Base-by-base conservation (phyloP, 2,329 filamentous ascomycete genomes). In the Nemania bipapillata region DNA sequence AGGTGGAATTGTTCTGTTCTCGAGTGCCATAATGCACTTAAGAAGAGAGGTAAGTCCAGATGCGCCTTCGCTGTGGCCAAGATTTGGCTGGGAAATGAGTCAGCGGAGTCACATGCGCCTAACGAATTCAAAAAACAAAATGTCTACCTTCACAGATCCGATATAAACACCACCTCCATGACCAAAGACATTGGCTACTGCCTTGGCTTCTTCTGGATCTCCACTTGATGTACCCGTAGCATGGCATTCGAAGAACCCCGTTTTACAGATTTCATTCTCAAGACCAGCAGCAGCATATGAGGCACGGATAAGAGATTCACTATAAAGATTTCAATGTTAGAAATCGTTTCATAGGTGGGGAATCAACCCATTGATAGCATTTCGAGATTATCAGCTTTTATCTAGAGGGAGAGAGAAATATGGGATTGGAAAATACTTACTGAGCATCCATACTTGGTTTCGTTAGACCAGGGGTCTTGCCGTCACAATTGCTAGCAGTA, bases 1-100 rank as follows among this genome's bases (percentile, higher is more conserved):
- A 0, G 81, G 81, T 0, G 79, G 81, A 11, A 84, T 83, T 2
- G 69, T 76, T 0, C 72, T 72, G 5, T 80, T 74, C 65, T 85
- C 83, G 0, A 85, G 65, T 0, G 79, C 78, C 12, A 85, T 56
- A 1, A 82, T 73, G 15, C 75, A 75, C 63, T 86, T 86, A 20
- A 86, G 79, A 1, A 86, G 24, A 0, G 77, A 77, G 0, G 78
- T 77, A 0, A 86, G 57, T 0, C 83, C 85, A 1, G 80, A 79
- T 0, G 83, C 82, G 0, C 78, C 80, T 70, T 85, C 84, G 0
- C 74, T 72, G 66, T 87, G 85, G 0, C 84, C 84, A 2, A 79
- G 15, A 47, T 78, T 79, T 15, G 77, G 72, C 49, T 74, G 15
- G 83, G 63, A 49, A 81, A 80, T 4, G 79, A 28, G 49, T 62